Percentiles rank a stretch among this genome's conserved stretches.
These are phyloP conservation scores for Avena atlantica DNA, from an alignment of 176 grass and related monocot genomes.

Conservation along the genomic window DNA sequence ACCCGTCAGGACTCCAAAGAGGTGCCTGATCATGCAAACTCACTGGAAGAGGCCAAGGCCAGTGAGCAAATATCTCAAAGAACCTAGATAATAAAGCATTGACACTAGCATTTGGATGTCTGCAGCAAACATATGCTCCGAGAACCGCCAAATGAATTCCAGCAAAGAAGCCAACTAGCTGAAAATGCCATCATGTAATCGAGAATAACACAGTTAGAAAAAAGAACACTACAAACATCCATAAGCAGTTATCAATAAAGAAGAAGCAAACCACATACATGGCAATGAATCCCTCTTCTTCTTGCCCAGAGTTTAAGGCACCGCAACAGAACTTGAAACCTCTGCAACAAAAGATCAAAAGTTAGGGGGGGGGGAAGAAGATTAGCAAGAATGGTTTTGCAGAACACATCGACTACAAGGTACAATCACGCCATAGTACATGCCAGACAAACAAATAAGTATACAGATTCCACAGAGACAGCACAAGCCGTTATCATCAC, in stretches of 20 bases:
- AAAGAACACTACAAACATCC: slow-evolving; percentile 20
- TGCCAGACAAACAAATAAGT: background rate
- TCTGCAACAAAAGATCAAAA: slow-evolving; percentile 52
- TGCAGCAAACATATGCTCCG: slow-evolving; percentile 70
- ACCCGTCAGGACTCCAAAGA: slow-evolving; percentile 55
- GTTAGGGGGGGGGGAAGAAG: background rate
- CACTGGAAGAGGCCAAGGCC: slow-evolving; percentile 77
- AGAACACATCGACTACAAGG: slow-evolving; percentile 22
- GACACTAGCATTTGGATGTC: slow-evolving; percentile 59
- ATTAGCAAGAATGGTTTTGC: background rate
- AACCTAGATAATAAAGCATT: slow-evolving; percentile 58
- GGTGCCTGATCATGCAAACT: slow-evolving; percentile 51
- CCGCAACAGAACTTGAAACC: slow-evolving; percentile 65
- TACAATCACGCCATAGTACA: slow-evolving; percentile 19
- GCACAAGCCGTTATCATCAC: slow-evolving; percentile 1
- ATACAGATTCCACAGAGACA: slow-evolving; percentile 24
- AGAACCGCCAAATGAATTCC: slow-evolving; percentile 75
- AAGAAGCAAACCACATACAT: slow-evolving; percentile 55
- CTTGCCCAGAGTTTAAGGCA: slow-evolving; percentile 82
- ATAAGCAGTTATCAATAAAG: background rate
- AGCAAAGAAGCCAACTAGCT: slow-evolving; percentile 77
- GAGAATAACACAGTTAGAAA: slow-evolving; percentile 11
- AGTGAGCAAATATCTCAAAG: slow-evolving; percentile 65
- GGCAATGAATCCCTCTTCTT: slow-evolving; percentile 70
- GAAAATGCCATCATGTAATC: slow-evolving; percentile 42